These are phyloP conservation scores for Schizophyllum amplum DNA, from an alignment of 1,284 basidiomycete species.

Conservation along the genomic window DNA sequence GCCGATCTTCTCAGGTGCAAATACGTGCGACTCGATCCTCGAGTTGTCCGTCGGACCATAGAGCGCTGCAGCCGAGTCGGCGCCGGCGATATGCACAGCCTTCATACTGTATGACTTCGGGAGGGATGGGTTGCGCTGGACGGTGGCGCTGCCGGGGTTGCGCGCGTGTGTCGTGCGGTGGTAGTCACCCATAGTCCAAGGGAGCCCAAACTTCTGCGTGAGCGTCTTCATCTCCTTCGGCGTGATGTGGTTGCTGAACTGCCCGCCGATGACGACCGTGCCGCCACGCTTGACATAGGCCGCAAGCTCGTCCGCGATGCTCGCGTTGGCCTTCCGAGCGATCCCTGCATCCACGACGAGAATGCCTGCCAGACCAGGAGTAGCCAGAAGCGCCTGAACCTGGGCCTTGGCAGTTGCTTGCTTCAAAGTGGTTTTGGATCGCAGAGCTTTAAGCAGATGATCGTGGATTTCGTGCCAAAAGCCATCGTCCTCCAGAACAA, in stretches of 20 bases:
- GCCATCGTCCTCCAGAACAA: not conserved
- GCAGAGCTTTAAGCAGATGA: not conserved
- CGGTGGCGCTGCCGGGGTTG: conserved; percentile 20
- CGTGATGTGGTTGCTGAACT: conserved; percentile 22
- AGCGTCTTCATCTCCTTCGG: conserved; percentile 18
- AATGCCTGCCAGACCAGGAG: conserved; percentile 18
- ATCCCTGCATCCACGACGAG: conserved; percentile 26
- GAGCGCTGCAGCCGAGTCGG: conserved; percentile 18
- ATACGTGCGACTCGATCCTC: conserved; percentile 18
- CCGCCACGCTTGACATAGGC: conserved; percentile 27
- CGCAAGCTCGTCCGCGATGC: conserved; percentile 20
- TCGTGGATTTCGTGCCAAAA: not conserved
- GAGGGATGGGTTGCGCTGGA: conserved; percentile 18
- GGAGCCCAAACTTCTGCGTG: conserved; percentile 24
- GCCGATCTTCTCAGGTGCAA: conserved; percentile 2
- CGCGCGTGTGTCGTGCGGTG: conserved; percentile 21
- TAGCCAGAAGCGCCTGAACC: conserved; percentile 15
- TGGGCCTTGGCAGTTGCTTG: not conserved
- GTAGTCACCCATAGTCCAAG: conserved; percentile 18
- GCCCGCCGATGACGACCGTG: conserved; percentile 24
- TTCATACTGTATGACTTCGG: conserved; percentile 26
- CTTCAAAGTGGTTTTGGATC: not conserved
- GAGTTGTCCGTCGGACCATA: conserved; percentile 20
- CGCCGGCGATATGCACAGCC: conserved; percentile 22
- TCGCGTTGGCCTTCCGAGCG: conserved; percentile 12